Evolutionary conservation across 768 basidiomycete genomes (phyloP).

Genomic region (Boletus sp.): DNA sequence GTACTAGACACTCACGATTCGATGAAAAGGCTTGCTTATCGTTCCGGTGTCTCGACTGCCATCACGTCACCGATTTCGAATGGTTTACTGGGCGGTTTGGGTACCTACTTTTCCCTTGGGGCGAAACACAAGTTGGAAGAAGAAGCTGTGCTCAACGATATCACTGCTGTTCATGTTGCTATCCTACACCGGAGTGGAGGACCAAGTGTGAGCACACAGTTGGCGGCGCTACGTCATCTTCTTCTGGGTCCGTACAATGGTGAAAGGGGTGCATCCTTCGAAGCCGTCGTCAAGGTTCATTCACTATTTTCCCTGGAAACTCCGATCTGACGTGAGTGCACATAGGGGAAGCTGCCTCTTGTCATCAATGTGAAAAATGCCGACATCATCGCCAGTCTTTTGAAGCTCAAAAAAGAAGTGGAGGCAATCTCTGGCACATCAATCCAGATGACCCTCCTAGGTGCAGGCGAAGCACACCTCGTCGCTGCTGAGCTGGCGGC

Average conservation of each 20-base stretch:
- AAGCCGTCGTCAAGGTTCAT: conserved; percentile 38
- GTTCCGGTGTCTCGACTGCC: conserved; percentile 68
- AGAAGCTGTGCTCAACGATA: conserved; percentile 65
- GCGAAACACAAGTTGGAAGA: conserved; percentile 55
- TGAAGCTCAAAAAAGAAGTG: conserved; percentile 57
- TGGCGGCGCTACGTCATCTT: conserved; percentile 51
- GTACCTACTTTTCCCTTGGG: conserved; percentile 58
- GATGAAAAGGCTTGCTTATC: conserved; percentile 61
- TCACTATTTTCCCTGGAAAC: conserved; percentile 6
- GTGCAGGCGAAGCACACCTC: conserved; percentile 55
- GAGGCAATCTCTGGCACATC: conserved; percentile 34
- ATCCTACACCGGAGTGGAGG: conserved; percentile 29
- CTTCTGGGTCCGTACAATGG: conserved; percentile 36
- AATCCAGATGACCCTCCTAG: conserved; percentile 50
- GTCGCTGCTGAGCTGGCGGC: conserved; percentile 46
- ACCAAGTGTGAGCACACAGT: conserved; percentile 61
- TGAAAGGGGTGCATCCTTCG: conserved; percentile 32
- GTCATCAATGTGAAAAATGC: conserved; percentile 69
- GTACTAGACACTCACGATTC: conserved; percentile 3
- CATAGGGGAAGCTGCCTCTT: conserved; percentile 57
- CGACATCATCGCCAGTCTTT: conserved; percentile 71
- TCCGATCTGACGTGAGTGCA: conserved; percentile 5
- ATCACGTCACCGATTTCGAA: conserved; percentile 55
- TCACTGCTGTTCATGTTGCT: conserved; percentile 63
- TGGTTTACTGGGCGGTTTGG: conserved; percentile 63